phyloP scores from a whole-genome alignment of 2,329 filamentous ascomycete genomes.

The Fusarium sp. region DNA sequence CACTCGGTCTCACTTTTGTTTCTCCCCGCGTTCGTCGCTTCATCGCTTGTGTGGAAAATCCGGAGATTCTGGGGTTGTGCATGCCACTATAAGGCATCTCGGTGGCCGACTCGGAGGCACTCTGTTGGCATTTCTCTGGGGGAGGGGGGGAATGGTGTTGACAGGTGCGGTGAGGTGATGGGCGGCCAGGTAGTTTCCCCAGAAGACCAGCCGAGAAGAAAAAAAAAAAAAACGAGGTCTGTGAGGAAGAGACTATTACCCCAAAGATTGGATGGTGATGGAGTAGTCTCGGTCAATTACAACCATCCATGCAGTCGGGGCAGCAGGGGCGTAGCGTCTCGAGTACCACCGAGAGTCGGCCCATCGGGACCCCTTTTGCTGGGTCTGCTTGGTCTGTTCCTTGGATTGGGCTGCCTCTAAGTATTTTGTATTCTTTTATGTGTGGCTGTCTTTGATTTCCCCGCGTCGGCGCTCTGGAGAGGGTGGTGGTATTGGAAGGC shows the following conservation, averaged over 20 bases:
- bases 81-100: conserved; percentile 30
- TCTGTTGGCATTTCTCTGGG: conserved; percentile 34
- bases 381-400: conserved; percentile 7
- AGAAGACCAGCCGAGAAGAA: conserved; percentile 2
- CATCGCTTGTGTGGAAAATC: conserved; percentile 23
- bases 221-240: conserved; percentile 1
- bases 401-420: too few species aligned
- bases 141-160: conserved; percentile 12
- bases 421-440: not conserved
- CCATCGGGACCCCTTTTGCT: conserved; percentile 43
- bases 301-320: conserved; percentile 43
- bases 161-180: conserved; percentile 4
- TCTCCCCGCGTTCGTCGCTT: conserved; percentile 24
- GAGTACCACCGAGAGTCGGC: conserved; percentile 54
- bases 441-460: conserved; percentile 25
- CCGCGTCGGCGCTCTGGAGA: conserved; percentile 31
- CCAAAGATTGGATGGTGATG: conserved; percentile 32
- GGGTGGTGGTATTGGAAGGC: conserved; percentile 18
- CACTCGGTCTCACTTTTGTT: conserved; percentile 30
- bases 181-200: conserved; percentile 20
- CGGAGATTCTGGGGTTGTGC: conserved; percentile 38
- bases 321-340: conserved; percentile 45
- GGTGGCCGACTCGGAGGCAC: conserved; percentile 44
- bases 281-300: conserved; percentile 47
- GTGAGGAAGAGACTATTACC: conserved; percentile 18